Evolutionary conservation across 2,329 filamentous ascomycete species (phyloP).

Genomic region (Penicillium concentricum): DNA sequence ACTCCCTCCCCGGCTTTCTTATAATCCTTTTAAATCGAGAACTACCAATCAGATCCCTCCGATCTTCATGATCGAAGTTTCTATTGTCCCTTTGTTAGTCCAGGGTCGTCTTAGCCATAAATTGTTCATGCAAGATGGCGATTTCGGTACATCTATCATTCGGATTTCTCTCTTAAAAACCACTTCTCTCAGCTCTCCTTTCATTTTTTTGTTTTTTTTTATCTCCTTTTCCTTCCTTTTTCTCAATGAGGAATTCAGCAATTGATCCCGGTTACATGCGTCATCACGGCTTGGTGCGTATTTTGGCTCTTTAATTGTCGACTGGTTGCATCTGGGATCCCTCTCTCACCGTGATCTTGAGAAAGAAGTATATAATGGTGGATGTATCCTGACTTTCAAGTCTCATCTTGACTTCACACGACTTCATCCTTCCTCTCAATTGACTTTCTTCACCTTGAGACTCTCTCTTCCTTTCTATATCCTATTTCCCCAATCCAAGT

Average conservation of each 20-base stretch:
- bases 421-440: not conserved
- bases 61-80: not conserved
- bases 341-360: not conserved
- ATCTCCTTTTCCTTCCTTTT: not conserved
- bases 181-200: no score
- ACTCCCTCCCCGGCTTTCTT: not conserved
- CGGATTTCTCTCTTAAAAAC: not conserved
- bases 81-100: not conserved
- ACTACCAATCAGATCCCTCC: not conserved
- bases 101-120: not conserved
- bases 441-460: not conserved
- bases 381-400: not conserved
- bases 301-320: not conserved
- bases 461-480: not conserved
- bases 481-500: not conserved
- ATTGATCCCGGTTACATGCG: not conserved
- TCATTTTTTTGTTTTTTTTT: not conserved
- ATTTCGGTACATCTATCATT: not conserved
- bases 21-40: not conserved
- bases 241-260: not conserved
- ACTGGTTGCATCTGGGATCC: not conserved
- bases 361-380: conserved; percentile 2
- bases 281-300: not conserved
- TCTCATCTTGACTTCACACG: not conserved
- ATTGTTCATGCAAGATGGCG: not conserved